A percentile compares a stretch with the other conserved stretches of the same genome.
phyloP scores from a whole-genome alignment of 1,284 basidiomycete genomes.

The Pascua guehoae region DNA sequence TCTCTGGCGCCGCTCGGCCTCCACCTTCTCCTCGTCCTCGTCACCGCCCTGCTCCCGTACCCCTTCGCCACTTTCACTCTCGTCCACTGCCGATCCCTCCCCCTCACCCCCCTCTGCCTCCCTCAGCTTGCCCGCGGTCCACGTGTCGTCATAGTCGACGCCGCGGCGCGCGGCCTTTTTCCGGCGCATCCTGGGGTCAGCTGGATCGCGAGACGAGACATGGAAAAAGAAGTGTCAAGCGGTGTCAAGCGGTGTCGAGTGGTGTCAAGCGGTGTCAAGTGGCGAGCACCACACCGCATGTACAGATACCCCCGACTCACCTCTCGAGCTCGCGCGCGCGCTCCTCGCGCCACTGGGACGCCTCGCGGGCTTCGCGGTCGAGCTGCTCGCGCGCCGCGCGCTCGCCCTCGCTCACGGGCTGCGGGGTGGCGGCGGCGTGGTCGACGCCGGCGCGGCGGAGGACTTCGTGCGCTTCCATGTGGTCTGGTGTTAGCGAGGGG shows the following conservation, averaged over 20 bases:
- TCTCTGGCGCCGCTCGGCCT: no score
- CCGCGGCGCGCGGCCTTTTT: constrained; percentile 2
- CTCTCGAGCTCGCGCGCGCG: constrained; percentile 7
- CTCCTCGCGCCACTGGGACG: constrained; percentile 1
- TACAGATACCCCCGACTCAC: not conserved
- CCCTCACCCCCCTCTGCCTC: no score
- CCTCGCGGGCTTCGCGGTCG: not conserved
- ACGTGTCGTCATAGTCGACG: not conserved
- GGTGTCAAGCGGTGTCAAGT: no score
- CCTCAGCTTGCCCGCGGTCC: no score
- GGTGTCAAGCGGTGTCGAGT: not conserved
- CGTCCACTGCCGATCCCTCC: no score
- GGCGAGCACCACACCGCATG: not conserved
- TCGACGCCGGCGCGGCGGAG: not conserved
- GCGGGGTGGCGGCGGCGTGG: not conserved
- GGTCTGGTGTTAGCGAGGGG: constrained; percentile 25
- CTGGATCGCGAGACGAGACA: no score
- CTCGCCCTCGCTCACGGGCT: not conserved
- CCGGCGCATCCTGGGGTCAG: not conserved
- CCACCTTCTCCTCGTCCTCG: no score
- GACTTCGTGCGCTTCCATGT: constrained; percentile 46
- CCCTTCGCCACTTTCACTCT: no score
- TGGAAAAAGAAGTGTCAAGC: not conserved
- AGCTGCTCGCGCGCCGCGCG: constrained; percentile 6
- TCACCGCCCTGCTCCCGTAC: no score